Evolutionary conservation across 2,329 filamentous ascomycete species (phyloP), one percentile per base, ranked within the genome.

Genomic region (Sarocladium oryzae): DNA sequence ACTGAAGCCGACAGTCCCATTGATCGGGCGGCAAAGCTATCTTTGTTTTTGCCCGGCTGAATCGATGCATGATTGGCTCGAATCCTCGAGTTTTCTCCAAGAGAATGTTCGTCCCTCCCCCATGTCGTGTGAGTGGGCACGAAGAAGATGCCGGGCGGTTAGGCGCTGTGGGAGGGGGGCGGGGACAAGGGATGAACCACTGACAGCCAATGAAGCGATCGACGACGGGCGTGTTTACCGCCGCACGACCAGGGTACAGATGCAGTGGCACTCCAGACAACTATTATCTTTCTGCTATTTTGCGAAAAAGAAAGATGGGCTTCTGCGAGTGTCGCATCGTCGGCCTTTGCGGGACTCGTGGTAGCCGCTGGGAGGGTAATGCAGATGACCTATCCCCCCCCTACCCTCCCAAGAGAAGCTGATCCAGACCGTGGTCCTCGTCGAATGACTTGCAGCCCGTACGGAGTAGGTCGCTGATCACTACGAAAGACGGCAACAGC

Each of bases 161-260:
- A 48, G 28, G 15, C 43, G 43, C 43, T 16, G n/a, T n/a, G n/a
- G n/a, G n/a, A n/a, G n/a, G n/a, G n/a, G n/a, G n/a, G n/a, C n/a
- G n/a, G n/a, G n/a, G 43, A 13, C 21, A 23, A 33, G 28, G 16
- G 33, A 48, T 15, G 43, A 26, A 33, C 24, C 26, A 11, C 26
- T 33, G 43, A 30, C 43, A 48, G 43, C 43, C 43, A 48, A 48
- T 48, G 43, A 48, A 48, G 43, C 43, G 26, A 48, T 48, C 24
- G 43, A 20, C 43, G 26, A 15, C 26, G 5, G 26, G 43, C n/a
- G 24, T 21, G 4, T 33, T 48, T 48, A 15, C 43, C 43, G 43
- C 43, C 43, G 21, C 10, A 3, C n/a, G 23, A 43, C 40, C 40
- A 28, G 40, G 40, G 40, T 40, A 9, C 6, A n/a, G 35, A 13